These are phyloP conservation scores for Conoideocrella luteorostrata DNA, from an alignment of 2,329 filamentous ascomycete species.

Conservation along the genomic window DNA sequence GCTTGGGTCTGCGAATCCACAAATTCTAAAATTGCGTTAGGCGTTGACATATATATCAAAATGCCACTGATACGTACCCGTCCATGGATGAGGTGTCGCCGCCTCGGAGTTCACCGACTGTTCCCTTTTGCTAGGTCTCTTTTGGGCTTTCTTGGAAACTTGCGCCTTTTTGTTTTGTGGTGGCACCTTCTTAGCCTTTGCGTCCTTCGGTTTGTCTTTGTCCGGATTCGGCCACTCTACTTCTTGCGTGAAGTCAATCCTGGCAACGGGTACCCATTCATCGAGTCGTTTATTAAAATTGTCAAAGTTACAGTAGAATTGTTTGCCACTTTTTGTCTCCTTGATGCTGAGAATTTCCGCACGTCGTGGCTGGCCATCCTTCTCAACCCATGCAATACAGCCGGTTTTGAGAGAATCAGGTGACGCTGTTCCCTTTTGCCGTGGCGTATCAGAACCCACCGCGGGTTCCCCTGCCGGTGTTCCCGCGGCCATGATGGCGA, in stretches of 20 bases:
- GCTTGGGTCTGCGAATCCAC: slow-evolving; percentile 40
- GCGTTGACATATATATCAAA: no score
- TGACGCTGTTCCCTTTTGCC: slow-evolving; percentile 75
- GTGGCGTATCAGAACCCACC: slow-evolving; percentile 51
- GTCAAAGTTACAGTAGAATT: slow-evolving; percentile 95
- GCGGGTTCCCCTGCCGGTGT: slow-evolving; percentile 43
- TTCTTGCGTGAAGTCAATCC: slow-evolving; percentile 82
- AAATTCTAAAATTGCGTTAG: slow-evolving; percentile 38
- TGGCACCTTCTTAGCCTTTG: slow-evolving; percentile 65
- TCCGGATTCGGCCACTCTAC: slow-evolving; percentile 96
- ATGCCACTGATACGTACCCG: no score
- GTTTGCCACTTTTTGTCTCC: slow-evolving; percentile 78
- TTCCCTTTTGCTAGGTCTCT: slow-evolving; percentile 48
- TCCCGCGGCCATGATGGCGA: slow-evolving; percentile 46
- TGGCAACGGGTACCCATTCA: slow-evolving; percentile 81
- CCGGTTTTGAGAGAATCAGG: slow-evolving; percentile 66
- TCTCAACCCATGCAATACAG: slow-evolving; percentile 55
- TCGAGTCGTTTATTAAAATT: slow-evolving; percentile 85
- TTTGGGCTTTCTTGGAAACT: slow-evolving; percentile 52
- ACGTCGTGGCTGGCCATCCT: slow-evolving; percentile 78
- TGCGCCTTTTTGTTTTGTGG: slow-evolving; percentile 53
- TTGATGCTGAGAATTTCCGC: slow-evolving; percentile 96
- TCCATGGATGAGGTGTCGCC: slow-evolving; percentile 48
- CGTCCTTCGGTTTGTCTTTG: slow-evolving; percentile 70
- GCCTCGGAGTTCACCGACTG: slow-evolving; percentile 48